phyloP scores from a whole-genome alignment of 169 alveolate genomes.

The Plasmodium adleri region DNA sequence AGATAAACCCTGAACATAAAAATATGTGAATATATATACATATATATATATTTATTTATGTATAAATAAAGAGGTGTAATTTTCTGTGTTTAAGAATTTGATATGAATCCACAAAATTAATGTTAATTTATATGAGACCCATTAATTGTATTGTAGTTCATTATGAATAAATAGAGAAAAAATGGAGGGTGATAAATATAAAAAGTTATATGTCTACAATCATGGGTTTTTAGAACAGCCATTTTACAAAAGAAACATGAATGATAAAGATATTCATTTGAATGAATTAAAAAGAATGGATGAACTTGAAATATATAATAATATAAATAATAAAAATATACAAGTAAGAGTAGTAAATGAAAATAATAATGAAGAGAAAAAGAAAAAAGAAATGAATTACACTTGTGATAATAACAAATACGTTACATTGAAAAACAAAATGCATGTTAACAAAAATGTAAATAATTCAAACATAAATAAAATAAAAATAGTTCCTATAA shows the following conservation, averaged over 20 bases:
- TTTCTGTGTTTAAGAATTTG: not conserved
- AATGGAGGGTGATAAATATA: conserved; percentile 22
- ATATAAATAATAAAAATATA: not conserved
- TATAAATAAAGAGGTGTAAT: not conserved
- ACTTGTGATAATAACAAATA: no score
- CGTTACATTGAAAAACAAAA: no score
- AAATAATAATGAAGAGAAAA: not conserved
- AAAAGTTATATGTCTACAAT: conserved; percentile 33
- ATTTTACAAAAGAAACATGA: not conserved
- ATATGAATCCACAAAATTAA: not conserved
- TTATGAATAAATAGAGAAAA: not conserved
- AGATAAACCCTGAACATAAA: not conserved
- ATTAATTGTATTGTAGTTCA: not conserved
- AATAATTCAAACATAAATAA: not conserved
- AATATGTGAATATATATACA: not conserved
- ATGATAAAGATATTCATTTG: not conserved
- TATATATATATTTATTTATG: not conserved
- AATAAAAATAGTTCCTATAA: not conserved
- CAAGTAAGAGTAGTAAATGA: not conserved
- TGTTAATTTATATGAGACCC: not conserved
- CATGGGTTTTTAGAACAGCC: not conserved
- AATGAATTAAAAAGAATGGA: not conserved
- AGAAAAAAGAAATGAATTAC: no score
- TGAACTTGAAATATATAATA: not conserved
- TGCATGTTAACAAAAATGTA: not conserved